Evolutionary conservation across 2,329 filamentous ascomycete genomes (phyloP).

Genomic region (Hypoxylon rubiginosum): DNA sequence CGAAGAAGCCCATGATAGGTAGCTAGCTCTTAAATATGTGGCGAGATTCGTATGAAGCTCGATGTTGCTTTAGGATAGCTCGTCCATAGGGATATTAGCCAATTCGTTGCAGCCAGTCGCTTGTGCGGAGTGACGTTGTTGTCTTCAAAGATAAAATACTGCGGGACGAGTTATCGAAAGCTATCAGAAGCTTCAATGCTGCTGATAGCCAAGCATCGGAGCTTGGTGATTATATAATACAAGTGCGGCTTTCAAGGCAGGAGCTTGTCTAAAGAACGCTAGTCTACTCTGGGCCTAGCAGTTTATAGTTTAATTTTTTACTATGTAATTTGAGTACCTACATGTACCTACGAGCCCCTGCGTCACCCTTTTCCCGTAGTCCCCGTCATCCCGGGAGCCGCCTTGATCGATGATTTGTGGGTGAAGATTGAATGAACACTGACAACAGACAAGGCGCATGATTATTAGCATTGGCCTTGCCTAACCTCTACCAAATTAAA

Average conservation of each 20-base stretch:
- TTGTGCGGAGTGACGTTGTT: conserved; percentile 13
- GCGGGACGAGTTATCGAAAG: conserved; percentile 14
- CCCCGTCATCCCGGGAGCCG: conserved; percentile 2
- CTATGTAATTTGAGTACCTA: conserved; percentile 17
- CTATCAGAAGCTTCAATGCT: conserved; percentile 7
- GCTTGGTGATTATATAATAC: conserved; percentile 28
- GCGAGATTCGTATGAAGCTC: not conserved
- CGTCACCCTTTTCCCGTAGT: conserved; percentile 34
- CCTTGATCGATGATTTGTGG: conserved; percentile 9
- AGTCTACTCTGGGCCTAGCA: conserved; percentile 2
- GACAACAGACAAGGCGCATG: conserved; percentile 17
- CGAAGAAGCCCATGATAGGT: conserved; percentile 65
- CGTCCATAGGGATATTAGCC: not conserved
- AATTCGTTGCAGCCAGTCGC: not conserved
- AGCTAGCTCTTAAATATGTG: not conserved
- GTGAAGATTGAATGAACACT: conserved; percentile 1
- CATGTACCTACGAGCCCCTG: too few relatives aligned
- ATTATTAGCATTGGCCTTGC: conserved; percentile 13
- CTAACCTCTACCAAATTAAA: conserved; percentile 35
- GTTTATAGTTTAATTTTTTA: not conserved
- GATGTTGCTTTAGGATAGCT: not conserved
- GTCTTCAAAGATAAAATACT: conserved; percentile 12
- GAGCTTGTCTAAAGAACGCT: not conserved
- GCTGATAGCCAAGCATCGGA: not conserved
- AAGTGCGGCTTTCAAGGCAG: not conserved